Conservation (phyloP, 2,329 filamentous ascomycete species). For the Aspergillus fumigatus region DNA sequence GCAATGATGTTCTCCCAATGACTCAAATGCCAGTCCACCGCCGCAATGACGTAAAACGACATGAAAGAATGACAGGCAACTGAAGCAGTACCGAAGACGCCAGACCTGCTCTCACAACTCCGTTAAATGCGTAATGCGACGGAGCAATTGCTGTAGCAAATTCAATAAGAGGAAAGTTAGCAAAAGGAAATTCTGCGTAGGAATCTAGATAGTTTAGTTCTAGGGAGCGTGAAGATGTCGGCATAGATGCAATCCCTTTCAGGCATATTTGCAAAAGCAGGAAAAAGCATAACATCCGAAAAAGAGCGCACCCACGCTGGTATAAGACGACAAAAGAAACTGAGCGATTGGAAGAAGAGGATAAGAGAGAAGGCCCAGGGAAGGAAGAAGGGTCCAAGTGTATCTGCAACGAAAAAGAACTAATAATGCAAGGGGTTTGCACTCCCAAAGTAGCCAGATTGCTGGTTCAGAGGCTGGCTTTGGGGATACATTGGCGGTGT, state of each 20-base stretch:
- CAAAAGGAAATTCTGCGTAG: constrained; percentile 1
- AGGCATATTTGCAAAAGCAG: constrained; percentile 2
- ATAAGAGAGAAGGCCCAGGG: neutral
- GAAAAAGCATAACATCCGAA: neutral
- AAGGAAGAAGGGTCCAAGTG: neutral
- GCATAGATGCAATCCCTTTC: neutral
- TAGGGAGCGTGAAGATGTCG: neutral
- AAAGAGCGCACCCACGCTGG: neutral
- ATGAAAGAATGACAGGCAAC: constrained; percentile 4
- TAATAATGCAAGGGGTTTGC: constrained; percentile 21
- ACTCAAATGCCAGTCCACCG: constrained; percentile 1
- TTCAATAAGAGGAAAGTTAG: constrained; percentile 1
- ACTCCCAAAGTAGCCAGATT: constrained; percentile 21
- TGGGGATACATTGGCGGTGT: constrained; percentile 23
- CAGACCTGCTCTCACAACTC: constrained; percentile 22
- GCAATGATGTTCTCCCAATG: constrained; percentile 1
- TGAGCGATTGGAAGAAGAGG: neutral
- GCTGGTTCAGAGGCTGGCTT: constrained; percentile 24
- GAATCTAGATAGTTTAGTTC: neutral
- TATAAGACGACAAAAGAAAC: constrained; percentile 2
- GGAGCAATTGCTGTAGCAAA: constrained; percentile 6
- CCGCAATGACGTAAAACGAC: constrained; percentile 1
- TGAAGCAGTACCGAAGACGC: constrained; percentile 16
- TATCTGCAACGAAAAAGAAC: neutral
- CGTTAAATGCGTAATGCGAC: constrained; percentile 24